phyloP scores from a whole-genome alignment of 371 early-diverging fungal species.

The Apophysomyces sp. region DNA sequence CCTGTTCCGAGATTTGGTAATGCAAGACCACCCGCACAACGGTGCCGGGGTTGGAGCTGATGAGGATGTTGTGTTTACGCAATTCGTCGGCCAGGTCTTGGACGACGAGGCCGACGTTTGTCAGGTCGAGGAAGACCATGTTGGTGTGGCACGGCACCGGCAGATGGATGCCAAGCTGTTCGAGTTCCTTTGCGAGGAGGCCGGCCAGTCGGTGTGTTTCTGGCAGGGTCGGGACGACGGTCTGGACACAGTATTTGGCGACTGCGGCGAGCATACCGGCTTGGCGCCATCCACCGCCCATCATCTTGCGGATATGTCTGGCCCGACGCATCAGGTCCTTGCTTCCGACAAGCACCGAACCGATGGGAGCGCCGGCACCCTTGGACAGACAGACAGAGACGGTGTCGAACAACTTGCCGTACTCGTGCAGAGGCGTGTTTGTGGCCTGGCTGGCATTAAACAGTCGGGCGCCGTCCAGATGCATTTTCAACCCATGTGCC shows the following conservation, averaged over 20 bases:
- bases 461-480: conserved; percentile 88
- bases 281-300: conserved; percentile 94
- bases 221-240: conserved; percentile 60
- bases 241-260: conserved; percentile 66
- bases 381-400: conserved; percentile 88
- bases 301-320: conserved; percentile 78
- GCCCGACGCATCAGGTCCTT: conserved; percentile 65
- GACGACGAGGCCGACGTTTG: conserved; percentile 40
- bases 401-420: conserved; percentile 73
- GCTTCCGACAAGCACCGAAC: conserved; percentile 74
- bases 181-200: conserved; percentile 58
- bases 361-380: conserved; percentile 87
- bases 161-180: conserved; percentile 56
- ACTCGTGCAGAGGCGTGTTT: conserved; percentile 67
- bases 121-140: conserved; percentile 76
- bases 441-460: conserved; percentile 84
- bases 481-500: conserved; percentile 57
- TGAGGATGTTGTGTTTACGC: conserved; percentile 44
- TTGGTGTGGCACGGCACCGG: conserved; percentile 79
- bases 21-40: conserved; percentile 70
- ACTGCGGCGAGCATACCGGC: conserved; percentile 77
- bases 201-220: conserved; percentile 64
- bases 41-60: conserved; percentile 45
- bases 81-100: conserved; percentile 50
- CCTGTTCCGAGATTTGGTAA: conserved; percentile 62